A percentile compares a stretch with the other conserved stretches of the same genome.
Evolutionary conservation across 306 rosid genomes (phyloP).

Genomic region (Inga leiocalycina): DNA sequence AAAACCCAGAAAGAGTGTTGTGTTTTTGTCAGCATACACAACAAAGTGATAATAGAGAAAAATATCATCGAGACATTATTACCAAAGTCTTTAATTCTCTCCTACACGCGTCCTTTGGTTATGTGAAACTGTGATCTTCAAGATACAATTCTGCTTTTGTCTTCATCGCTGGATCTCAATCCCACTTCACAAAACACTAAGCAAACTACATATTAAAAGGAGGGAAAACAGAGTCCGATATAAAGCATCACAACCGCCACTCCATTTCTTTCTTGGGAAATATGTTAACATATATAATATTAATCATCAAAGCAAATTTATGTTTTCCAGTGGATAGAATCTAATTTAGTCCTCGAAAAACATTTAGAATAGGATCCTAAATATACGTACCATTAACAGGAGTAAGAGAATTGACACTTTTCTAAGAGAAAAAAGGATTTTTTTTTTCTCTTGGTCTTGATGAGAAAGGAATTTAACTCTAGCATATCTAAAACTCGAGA

Average conservation of each 20-base stretch:
- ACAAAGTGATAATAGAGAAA: not conserved
- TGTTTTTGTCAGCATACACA: not conserved
- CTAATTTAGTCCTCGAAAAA: not conserved
- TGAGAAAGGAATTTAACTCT: not conserved
- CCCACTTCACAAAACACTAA: not conserved
- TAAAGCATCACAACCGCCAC: not conserved
- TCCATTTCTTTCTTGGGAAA: not conserved
- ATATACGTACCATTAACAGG: not conserved
- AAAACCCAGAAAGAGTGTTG: constrained; percentile 3
- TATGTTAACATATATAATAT: not conserved
- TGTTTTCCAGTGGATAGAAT: not conserved
- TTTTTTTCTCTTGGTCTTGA: too few relatives aligned
- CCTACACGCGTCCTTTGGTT: not conserved
- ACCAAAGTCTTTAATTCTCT: not conserved
- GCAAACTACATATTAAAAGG: not conserved
- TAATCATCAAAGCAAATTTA: not conserved
- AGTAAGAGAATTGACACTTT: not conserved
- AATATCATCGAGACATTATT: not conserved
- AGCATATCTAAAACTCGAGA: not conserved
- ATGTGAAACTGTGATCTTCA: not conserved
- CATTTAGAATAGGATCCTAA: not conserved
- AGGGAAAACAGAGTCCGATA: not conserved
- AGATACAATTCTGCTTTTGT: constrained; percentile 2
- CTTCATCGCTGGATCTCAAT: not conserved
- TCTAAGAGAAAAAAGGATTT: not conserved